Conservation (phyloP, 208 protist species). For the Kentomonas sorsogonicus region DNA sequence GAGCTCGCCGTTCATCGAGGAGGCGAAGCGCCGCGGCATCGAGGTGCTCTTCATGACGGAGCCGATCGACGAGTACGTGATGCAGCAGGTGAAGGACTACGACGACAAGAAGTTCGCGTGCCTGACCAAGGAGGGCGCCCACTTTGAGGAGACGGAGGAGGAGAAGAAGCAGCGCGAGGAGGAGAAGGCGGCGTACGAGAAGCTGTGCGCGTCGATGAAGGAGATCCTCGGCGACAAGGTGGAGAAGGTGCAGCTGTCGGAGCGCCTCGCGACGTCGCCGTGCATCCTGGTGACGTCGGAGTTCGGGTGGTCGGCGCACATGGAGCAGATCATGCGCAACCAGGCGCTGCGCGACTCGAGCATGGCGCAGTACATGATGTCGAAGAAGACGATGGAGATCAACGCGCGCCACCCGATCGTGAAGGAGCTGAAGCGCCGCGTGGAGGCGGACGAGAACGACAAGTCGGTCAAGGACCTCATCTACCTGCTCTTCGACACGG, state of each 20-base stretch:
- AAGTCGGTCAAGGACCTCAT: constrained; percentile 98
- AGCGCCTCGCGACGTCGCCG: constrained; percentile 94
- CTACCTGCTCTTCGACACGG: constrained; percentile 97
- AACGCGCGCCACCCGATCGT: constrained; percentile 98
- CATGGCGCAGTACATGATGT: constrained; percentile 96
- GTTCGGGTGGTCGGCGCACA: constrained; percentile 99
- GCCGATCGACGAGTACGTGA: constrained; percentile 96
- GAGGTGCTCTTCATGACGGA: constrained; percentile 92
- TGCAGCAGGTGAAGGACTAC: constrained; percentile 89
- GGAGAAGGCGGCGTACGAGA: constrained; percentile 90
- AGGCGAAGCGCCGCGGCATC: constrained; percentile 47
- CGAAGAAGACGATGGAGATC: constrained; percentile 99
- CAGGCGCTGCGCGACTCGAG: constrained; percentile 97
- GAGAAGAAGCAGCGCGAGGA: constrained; percentile 97
- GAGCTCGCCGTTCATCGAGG: constrained; percentile 67
- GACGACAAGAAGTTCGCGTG: constrained; percentile 94
- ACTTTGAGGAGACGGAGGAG: constrained; percentile 96
- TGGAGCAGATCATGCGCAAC: constrained; percentile 99
- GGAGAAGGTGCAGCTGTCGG: constrained; percentile 97
- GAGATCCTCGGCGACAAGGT: constrained; percentile 99
- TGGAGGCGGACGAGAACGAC: constrained; percentile 92
- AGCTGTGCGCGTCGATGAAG: constrained; percentile 97
- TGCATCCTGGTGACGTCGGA: constrained; percentile 98
- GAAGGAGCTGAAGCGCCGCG: constrained; percentile 89
- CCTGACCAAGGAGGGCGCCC: constrained; percentile 98